Evolutionary conservation across 2,329 filamentous ascomycete species (phyloP).

Genomic region (Diplocarpon mali): DNA sequence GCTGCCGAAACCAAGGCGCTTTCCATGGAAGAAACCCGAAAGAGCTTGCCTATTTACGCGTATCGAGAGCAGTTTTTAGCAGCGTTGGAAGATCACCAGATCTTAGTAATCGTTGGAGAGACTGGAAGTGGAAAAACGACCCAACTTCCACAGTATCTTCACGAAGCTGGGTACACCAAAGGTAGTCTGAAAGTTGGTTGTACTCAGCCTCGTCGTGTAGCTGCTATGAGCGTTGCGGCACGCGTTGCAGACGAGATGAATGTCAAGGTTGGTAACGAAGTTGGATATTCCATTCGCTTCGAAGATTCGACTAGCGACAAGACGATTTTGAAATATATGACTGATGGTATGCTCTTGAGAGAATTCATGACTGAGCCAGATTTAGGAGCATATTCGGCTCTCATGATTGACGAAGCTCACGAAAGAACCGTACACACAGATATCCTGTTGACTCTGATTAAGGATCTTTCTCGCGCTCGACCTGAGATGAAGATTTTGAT

Average conservation of each 20-base stretch:
- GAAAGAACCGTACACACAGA: conserved; percentile 87
- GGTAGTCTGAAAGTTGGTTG: conserved; percentile 77
- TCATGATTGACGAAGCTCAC: conserved; percentile 98
- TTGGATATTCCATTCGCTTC: conserved; percentile 91
- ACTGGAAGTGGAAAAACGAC: conserved; percentile 95
- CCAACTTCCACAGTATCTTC: conserved; percentile 84
- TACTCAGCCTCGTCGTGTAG: conserved; percentile 89
- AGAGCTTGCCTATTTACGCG: conserved; percentile 79
- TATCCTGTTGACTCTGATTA: conserved; percentile 76
- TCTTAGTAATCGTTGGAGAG: conserved; percentile 86
- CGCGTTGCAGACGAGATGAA: conserved; percentile 93
- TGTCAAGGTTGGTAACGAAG: conserved; percentile 79
- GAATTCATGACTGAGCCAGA: conserved; percentile 86
- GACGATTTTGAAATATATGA: conserved; percentile 91
- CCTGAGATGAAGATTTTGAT: conserved; percentile 86
- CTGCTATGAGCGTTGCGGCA: conserved; percentile 93
- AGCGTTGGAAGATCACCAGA: conserved; percentile 77
- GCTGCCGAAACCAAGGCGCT: conserved; percentile 81
- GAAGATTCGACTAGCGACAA: conserved; percentile 88
- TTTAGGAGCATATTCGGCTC: conserved; percentile 66
- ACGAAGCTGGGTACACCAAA: conserved; percentile 84
- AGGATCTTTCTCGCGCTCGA: conserved; percentile 73
- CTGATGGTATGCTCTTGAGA: conserved; percentile 86
- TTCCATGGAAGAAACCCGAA: conserved; percentile 83
- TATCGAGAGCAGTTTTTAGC: conserved; percentile 77